Percentiles rank a stretch among this genome's conserved stretches.
phyloP scores from a whole-genome alignment of 2,329 filamentous ascomycete genomes.

The Aspergillus flavus region DNA sequence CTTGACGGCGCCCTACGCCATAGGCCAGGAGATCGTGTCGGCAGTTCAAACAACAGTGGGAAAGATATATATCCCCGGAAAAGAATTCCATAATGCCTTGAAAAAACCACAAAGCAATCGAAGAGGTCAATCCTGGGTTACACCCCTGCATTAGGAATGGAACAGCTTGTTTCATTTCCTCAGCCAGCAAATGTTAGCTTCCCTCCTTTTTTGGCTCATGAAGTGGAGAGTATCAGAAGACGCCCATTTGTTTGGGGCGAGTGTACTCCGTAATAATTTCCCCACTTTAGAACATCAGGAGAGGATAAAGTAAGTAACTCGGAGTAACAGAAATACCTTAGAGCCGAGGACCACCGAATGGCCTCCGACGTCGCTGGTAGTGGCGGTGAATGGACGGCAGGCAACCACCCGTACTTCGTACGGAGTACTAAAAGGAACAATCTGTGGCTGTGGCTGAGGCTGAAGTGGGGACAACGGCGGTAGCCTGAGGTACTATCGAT shows the following conservation, averaged over 20 bases:
- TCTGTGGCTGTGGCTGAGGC: conserved; percentile 3
- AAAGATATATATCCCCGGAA: neutral
- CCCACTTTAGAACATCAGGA: neutral
- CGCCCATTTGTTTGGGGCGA: conserved; percentile 3
- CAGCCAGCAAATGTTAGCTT: conserved; percentile 1
- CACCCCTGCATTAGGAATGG: neutral
- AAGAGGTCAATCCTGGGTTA: neutral
- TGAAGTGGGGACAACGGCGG: neutral
- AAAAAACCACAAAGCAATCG: no score
- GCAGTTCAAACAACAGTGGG: neutral
- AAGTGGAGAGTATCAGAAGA: conserved; percentile 1
- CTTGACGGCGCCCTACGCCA: conserved; percentile 29
- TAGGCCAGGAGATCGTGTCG: neutral
- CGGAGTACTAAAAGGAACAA: neutral
- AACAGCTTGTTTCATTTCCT: conserved; percentile 10
- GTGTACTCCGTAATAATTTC: neutral
- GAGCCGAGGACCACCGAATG: neutral
- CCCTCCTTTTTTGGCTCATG: conserved; percentile 1
- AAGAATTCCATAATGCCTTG: neutral
- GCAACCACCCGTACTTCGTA: conserved; percentile 2
- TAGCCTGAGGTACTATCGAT: neutral
- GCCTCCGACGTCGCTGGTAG: neutral
- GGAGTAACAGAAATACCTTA: neutral
- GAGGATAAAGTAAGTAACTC: neutral
- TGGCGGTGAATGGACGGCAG: conserved; percentile 8